Evolutionary conservation across 805 yeast genomes (phyloP).

Genomic region (Starmera dryadoides): DNA sequence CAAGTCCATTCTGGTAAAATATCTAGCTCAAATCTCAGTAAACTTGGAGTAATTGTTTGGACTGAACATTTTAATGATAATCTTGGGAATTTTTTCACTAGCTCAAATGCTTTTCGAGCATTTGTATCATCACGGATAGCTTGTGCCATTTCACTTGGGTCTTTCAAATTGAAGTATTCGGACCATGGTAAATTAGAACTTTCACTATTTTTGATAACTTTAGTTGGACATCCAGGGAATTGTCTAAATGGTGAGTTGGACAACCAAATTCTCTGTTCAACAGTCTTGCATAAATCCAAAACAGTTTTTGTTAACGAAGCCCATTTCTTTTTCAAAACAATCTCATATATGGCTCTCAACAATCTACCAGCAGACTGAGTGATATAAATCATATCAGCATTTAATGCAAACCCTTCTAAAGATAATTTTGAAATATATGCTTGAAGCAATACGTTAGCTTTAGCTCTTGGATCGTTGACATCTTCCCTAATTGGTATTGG

Average conservation of each 20-base stretch:
- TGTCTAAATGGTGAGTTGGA: constrained; percentile 84
- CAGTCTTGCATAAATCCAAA: constrained; percentile 68
- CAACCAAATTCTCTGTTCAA: constrained; percentile 77
- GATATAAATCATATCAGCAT: constrained; percentile 88
- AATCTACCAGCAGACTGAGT: constrained; percentile 91
- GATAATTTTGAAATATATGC: constrained; percentile 73
- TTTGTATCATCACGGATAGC: constrained; percentile 66
- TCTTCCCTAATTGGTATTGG: constrained; percentile 84
- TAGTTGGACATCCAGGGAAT: constrained; percentile 62
- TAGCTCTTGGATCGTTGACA: constrained; percentile 64
- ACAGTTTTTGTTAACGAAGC: constrained; percentile 49
- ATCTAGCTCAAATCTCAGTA: constrained; percentile 60
- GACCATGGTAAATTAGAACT: constrained; percentile 78
- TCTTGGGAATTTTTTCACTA: constrained; percentile 69
- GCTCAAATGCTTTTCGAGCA: constrained; percentile 52
- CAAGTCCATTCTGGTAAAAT: constrained; percentile 72
- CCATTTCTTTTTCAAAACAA: constrained; percentile 67
- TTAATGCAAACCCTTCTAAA: constrained; percentile 83
- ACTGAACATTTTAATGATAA: constrained; percentile 49
- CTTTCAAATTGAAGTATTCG: constrained; percentile 57
- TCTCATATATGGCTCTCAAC: constrained; percentile 77
- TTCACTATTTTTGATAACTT: constrained; percentile 68
- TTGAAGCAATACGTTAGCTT: constrained; percentile 74
- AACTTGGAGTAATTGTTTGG: constrained; percentile 72
- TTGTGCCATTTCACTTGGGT: constrained; percentile 73